A percentile compares a stretch with the other conserved stretches of the same genome.
These are phyloP conservation scores for Priceomyces melissophilus DNA, from an alignment of 805 yeast genomes.

Conservation along the genomic window DNA sequence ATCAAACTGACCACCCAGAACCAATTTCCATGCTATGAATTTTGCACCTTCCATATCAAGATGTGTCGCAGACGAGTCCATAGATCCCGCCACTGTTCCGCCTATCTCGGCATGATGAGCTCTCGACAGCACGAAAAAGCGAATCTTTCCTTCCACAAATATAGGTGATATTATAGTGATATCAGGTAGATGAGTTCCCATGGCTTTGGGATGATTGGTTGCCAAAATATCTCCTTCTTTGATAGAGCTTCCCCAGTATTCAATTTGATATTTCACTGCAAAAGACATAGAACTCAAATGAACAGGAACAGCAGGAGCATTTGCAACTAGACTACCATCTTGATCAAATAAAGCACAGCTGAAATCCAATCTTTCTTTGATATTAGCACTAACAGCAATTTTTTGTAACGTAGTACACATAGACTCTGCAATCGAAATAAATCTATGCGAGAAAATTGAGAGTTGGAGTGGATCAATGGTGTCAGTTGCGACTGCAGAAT, in stretches of 20 bases:
- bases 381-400: constrained; percentile 78
- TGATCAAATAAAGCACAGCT: constrained; percentile 81
- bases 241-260: constrained; percentile 29
- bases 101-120: constrained; percentile 98
- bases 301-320: constrained; percentile 86
- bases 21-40: constrained; percentile 76
- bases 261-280: constrained; percentile 29
- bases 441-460: constrained; percentile 78
- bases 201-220: constrained; percentile 38
- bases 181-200: constrained; percentile 44
- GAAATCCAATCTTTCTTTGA: constrained; percentile 79
- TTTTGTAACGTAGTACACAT: constrained; percentile 81
- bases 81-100: constrained; percentile 85
- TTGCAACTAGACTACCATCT: constrained; percentile 74
- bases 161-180: constrained; percentile 93
- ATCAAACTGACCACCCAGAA: constrained; percentile 61
- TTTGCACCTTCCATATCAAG: constrained; percentile 90
- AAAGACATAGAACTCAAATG: constrained; percentile 86
- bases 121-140: constrained; percentile 88
- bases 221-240: constrained; percentile 30
- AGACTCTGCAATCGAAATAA: constrained; percentile 89
- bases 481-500: background rate
- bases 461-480: constrained; percentile 63
- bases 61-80: constrained; percentile 84
- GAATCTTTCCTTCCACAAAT: constrained; percentile 47